Evolutionary conservation across 2,329 filamentous ascomycete species (phyloP), one percentile per base, ranked within the genome.

Genomic region (Polytolypa hystricis): DNA sequence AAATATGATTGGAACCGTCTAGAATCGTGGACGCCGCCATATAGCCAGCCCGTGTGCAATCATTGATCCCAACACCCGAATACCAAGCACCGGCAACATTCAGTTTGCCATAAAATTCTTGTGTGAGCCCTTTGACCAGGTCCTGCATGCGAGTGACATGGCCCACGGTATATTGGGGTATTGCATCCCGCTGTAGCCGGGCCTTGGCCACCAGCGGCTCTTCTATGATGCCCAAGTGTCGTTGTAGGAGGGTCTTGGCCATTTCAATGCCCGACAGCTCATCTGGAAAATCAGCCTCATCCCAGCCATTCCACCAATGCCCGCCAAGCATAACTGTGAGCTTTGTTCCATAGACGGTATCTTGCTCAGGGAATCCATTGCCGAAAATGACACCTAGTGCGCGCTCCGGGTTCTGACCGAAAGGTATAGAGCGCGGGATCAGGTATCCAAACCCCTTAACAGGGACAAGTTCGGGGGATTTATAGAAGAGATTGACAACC

Each of bases 251-350:
- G 2, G 66, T 60, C 42, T 74, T 73, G 21, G 87, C 85, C 71
- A 89, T 81, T 4, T 60, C 54, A 17, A 82, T 63, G 11, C 77
- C 85, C 46, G 82, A 71, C 10, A 78, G 66, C 42, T 78, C 69
- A 34, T 71, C 64, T 0, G 85, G 86, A 39, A 74, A 74, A 26
- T 66, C 62, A 2, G 58, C 50, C 33, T 52, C 30, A 46, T 49
- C 52, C 65, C 71, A 77, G 40, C 66, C 71, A 55, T 85, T 71
- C 84, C 84, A 96, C 73, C 84, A 85, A 61, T 95, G 86, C 1
- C 91, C 91, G 41, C 91, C 91, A 39, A 98, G 67, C 77, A 98
- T 93, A 48, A 96, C 83, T 11, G 89, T 94, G 36, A 96, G 61
- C 57, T 93, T 94, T 10, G 85, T 93, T 16, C 84, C 85, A 0